phyloP scores from a whole-genome alignment of 805 yeast species.

The Saturnispora mendoncae region DNA sequence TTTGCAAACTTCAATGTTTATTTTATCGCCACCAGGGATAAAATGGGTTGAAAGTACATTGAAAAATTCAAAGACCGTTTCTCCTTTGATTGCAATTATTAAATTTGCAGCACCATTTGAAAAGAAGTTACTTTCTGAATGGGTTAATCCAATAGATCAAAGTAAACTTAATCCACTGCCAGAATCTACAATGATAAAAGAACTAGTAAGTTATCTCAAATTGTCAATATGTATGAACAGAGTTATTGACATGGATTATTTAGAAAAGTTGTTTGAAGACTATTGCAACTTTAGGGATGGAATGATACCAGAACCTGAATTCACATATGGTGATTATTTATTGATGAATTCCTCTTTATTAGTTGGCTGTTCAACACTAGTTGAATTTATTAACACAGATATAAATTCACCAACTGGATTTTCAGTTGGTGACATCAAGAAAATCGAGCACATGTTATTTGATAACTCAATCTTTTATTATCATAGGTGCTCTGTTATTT shows the following conservation, averaged over 20 bases:
- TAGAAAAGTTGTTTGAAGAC: constrained; percentile 10
- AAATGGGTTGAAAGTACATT: constrained; percentile 29
- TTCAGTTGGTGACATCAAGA: constrained; percentile 18
- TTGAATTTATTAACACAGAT: constrained; percentile 8
- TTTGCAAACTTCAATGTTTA: constrained; percentile 29
- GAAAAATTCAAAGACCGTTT: constrained; percentile 13
- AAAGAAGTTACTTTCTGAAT: constrained; percentile 17
- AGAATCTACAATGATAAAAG: constrained; percentile 16
- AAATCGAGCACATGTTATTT: constrained; percentile 26
- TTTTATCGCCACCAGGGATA: constrained; percentile 35
- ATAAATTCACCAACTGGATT: neutral
- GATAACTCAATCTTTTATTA: constrained; percentile 43
- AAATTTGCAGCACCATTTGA: constrained; percentile 17
- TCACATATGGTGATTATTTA: constrained; percentile 27
- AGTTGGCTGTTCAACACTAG: constrained; percentile 12
- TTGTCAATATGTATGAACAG: constrained; percentile 1
- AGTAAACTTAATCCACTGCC: constrained; percentile 27
- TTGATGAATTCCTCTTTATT: constrained; percentile 26
- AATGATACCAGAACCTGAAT: constrained; percentile 17
- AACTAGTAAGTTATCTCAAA: constrained; percentile 14
- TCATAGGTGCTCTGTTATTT: constrained; percentile 38
- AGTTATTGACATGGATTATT: constrained; percentile 8
- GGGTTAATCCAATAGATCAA: constrained; percentile 30
- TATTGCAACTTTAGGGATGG: constrained; percentile 23
- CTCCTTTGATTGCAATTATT: constrained; percentile 22